Conservation (phyloP, 1,284 basidiomycete species). For the Ustilago sp. region DNA sequence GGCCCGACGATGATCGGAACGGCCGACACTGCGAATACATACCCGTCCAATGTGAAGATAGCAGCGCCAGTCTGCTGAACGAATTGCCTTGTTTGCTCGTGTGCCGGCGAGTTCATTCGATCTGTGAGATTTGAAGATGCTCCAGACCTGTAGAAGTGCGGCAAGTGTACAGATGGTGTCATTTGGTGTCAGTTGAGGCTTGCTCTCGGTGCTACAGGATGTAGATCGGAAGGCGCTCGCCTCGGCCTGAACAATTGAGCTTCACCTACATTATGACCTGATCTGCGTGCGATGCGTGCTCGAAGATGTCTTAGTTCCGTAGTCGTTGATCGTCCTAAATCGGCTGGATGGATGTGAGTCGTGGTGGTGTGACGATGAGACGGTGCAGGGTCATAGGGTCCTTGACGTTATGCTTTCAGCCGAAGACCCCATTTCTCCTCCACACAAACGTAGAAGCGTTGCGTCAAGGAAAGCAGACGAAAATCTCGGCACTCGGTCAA, state of each 20-base stretch:
- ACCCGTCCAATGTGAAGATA: slow-evolving; percentile 49
- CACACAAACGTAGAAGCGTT: slow-evolving; percentile 7
- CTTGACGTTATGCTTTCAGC: slow-evolving; percentile 1
- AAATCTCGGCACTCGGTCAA: slow-evolving; percentile 24
- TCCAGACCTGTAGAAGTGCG: slow-evolving; percentile 29
- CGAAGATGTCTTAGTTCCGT: not conserved
- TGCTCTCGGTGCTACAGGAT: not conserved
- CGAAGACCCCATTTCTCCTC: slow-evolving; percentile 1
- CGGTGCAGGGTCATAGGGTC: slow-evolving; percentile 1
- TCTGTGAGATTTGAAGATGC: slow-evolving; percentile 49
- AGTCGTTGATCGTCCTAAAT: not conserved
- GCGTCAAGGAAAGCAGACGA: slow-evolving; percentile 10
- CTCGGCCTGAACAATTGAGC: not conserved
- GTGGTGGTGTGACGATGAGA: not conserved
- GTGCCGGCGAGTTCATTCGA: slow-evolving; percentile 42
- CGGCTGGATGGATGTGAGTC: not conserved
- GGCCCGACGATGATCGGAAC: not conserved
- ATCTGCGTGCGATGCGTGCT: not conserved
- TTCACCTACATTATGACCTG: not conserved
- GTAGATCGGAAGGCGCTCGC: not conserved
- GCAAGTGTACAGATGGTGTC: not conserved
- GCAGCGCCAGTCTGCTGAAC: slow-evolving; percentile 38
- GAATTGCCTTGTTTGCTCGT: slow-evolving; percentile 35
- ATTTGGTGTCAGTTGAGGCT: not conserved
- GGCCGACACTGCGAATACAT: slow-evolving; percentile 16